Evolutionary conservation across 352 stramenopile genomes (phyloP).

Genomic region (Phytophthora citricola): DNA sequence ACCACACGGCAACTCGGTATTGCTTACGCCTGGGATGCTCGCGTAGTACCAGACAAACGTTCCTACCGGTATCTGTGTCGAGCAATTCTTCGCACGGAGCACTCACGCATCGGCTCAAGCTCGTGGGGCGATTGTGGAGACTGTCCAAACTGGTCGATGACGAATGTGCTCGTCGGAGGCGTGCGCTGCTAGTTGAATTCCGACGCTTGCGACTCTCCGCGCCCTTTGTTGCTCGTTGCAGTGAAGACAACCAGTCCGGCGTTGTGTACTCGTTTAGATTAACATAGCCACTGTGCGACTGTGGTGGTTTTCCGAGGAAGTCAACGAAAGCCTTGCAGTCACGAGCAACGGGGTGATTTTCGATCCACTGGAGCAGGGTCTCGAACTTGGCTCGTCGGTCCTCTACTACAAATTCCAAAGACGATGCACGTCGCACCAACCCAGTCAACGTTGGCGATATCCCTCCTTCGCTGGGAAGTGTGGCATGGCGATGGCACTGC

Average conservation of each 20-base stretch:
- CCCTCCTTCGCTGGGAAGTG: neutral
- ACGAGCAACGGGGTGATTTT: neutral
- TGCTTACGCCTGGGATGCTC: neutral
- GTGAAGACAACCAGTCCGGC: neutral
- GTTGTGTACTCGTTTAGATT: constrained; percentile 1
- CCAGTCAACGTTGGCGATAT: neutral
- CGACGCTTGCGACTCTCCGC: neutral
- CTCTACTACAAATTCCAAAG: neutral
- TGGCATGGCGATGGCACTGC: neutral
- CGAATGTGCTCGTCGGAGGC: neutral
- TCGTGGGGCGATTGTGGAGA: neutral
- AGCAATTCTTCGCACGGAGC: constrained; percentile 6
- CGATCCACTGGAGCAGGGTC: constrained; percentile 1
- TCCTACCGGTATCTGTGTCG: neutral
- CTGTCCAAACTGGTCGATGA: neutral
- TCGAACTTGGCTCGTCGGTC: constrained; percentile 1
- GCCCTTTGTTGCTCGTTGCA: neutral
- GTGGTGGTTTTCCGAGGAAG: constrained; percentile 1
- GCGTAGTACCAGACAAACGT: neutral
- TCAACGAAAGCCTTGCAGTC: neutral
- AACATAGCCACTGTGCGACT: neutral
- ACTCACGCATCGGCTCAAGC: constrained; percentile 1
- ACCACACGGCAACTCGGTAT: neutral
- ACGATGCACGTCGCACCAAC: neutral
- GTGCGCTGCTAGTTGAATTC: neutral